Evolutionary conservation across 2,329 filamentous ascomycete species (phyloP).

Genomic region (Stachybotrys chlorohalonatus): DNA sequence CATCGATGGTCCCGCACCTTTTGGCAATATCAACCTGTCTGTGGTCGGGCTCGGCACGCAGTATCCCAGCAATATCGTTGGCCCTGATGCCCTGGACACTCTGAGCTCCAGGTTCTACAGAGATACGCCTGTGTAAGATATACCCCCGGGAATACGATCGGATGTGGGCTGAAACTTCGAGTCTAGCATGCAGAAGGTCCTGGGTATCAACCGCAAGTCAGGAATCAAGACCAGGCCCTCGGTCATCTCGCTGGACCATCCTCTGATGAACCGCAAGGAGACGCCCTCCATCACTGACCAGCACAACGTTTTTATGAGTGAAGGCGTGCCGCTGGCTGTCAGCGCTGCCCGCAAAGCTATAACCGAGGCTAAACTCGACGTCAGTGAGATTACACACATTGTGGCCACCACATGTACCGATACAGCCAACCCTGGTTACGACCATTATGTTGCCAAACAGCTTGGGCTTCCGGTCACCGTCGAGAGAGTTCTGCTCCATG

Average conservation of each 20-base stretch:
- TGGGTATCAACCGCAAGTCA: not conserved
- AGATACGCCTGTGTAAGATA: not conserved
- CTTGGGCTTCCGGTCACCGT: not conserved
- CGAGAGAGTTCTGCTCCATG: not conserved
- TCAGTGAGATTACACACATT: not conserved
- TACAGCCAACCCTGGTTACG: not conserved
- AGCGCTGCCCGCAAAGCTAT: not conserved
- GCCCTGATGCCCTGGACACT: not conserved
- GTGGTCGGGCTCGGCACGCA: not conserved
- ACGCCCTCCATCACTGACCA: not conserved
- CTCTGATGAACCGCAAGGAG: not conserved
- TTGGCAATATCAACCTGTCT: not conserved
- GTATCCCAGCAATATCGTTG: not conserved
- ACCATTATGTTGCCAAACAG: not conserved
- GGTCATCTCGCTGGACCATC: not conserved
- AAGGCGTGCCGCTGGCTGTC: not conserved
- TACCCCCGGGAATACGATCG: not conserved
- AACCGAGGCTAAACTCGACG: not conserved
- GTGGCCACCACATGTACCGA: not conserved
- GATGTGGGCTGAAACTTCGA: not conserved
- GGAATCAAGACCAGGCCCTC: not conserved
- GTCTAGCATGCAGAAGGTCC: not conserved
- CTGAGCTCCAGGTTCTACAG: not conserved
- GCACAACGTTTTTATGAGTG: not conserved
- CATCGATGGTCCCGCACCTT: not conserved